Evolutionary conservation across 768 basidiomycete species (phyloP), one percentile per base, ranked within the genome.

Genomic region (Tulasnella sp.): DNA sequence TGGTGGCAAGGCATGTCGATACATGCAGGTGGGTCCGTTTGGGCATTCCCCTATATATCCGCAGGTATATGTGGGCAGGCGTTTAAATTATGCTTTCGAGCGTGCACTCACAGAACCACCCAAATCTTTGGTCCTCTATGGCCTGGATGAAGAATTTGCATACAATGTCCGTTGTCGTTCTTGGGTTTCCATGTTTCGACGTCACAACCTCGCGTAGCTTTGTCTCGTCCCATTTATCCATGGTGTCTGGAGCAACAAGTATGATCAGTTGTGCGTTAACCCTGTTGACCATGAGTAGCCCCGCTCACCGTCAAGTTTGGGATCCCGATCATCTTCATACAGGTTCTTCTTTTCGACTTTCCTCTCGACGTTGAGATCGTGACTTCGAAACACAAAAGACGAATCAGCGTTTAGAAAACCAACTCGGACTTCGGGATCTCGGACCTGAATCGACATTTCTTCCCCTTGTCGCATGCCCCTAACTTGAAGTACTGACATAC

Each of bases 131-230:
- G 2, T 78, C 76, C 70, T 99, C 96, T 69, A 99, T 95, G 48
- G 96, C 95, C 68, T 95, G 84, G 66, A 99, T 88, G 69, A 99
- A 99, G 75, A 74, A 83, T 72, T 95, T 98, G 83, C 96, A 99
- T 3, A 99, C 95, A 68, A 99, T 96, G 68, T 98, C 95, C 38
- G 95, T 98, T 2, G 85, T 86, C 24, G 89, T 95, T 65, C 84
- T 80, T 52, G 89, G 91, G 72, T 94, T 96, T 26, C 94, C 94
- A 63, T 82, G 78, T 72, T 92, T 94, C 9, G 85, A 86, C 17
- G 83, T 65, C 1, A 98, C 90, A 58, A 98, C 96, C n/a, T 74
- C 81, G 41, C 82, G 78, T 59, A 99, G 75, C 73, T 97, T 97
- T 67, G 85, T 92, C 62, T 98, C 88, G 72, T 96, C 92, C 96